Conservation (phyloP, 2,329 filamentous ascomycete species). For the Colletotrichum coccodes region DNA sequence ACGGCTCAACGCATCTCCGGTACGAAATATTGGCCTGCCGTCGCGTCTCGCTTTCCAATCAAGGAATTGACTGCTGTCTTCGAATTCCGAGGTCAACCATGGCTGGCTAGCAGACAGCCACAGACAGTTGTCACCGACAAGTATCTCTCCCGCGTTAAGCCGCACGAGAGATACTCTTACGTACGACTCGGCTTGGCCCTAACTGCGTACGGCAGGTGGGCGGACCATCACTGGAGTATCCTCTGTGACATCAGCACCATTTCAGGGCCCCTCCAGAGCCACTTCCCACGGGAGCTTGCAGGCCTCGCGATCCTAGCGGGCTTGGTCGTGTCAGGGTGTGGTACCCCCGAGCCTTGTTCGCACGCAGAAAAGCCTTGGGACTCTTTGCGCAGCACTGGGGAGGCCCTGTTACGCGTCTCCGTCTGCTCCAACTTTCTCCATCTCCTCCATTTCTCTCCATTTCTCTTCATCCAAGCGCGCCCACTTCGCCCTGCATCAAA, state of each 20-base stretch:
- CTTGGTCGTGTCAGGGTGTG: constrained; percentile 30
- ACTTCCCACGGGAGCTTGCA: constrained; percentile 25
- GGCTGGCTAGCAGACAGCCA: constrained; percentile 8
- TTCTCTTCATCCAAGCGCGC: constrained; percentile 15
- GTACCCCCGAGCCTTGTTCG: background rate
- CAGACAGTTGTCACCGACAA: constrained; percentile 2
- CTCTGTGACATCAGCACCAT: constrained; percentile 28
- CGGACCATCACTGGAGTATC: constrained; percentile 21
- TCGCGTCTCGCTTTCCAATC: constrained; percentile 14
- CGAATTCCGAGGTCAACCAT: background rate
- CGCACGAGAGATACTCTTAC: constrained; percentile 26
- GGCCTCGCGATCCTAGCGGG: constrained; percentile 28
- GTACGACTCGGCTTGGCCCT: constrained; percentile 20
- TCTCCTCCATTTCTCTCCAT: constrained; percentile 7
- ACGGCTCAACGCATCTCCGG: background rate
- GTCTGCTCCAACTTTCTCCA: constrained; percentile 27
- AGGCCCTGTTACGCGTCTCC: constrained; percentile 9
- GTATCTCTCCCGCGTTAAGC: constrained; percentile 15
- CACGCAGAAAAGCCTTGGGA: constrained; percentile 14
- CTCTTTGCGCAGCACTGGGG: constrained; percentile 3
- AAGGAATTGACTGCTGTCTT: background rate
- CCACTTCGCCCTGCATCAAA: constrained; percentile 9
- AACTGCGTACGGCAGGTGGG: constrained; percentile 19
- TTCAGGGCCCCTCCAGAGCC: constrained; percentile 16
- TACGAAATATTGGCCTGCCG: background rate